Base-by-base conservation (phyloP, 768 basidiomycete species). In the Mycena crocata region DNA sequence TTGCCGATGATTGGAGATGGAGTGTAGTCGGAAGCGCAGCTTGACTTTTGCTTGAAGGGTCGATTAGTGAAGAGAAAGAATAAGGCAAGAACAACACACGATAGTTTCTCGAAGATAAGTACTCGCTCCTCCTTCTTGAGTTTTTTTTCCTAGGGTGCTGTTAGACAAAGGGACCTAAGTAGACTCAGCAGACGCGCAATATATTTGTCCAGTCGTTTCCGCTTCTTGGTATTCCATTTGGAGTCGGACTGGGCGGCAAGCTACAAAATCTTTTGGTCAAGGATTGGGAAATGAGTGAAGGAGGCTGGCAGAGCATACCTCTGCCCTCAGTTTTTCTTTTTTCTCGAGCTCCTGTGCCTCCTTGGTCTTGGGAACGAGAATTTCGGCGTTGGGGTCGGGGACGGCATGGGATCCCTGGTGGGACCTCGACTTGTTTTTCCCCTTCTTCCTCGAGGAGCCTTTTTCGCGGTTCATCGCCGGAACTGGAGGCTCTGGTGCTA, bases 141-240 rank as follows among this genome's bases (percentile, higher is more conserved):
- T 78, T 96, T 96, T 81, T 96, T 96, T 54, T 94, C 92, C 94
- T 96, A 67, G 51, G 62, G 44, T 31, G 57, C 67, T 14, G 65
- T 65, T 32, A 23, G n/a, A 32, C 19, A 10, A 45, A 19, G 51
- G 57, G 21, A 15, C 39, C 44, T 42, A 39, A n/a, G 13, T 12
- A 50, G 23, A 39, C 15, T 31, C 1, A 49, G 24, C 17, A 4
- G 24, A 79, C 91, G 72, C 61, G 94, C 95, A 72, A 98, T 96
- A 73, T 95, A 99, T 68, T 94, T 94, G 68, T 98, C 96, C 6
- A 99, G 80, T 57, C 94, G 83, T 76, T 93, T 96, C 81, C 89
- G 91, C 81, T 94, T 96, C 82, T 96, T 96, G 62, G 81, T 87
- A 46, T 87, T 92, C 84, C 93, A 90, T 74, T 91, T 93, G 5